Base-by-base conservation (phyloP, 257 asterid genomes). In the Nicotiana undulata region DNA sequence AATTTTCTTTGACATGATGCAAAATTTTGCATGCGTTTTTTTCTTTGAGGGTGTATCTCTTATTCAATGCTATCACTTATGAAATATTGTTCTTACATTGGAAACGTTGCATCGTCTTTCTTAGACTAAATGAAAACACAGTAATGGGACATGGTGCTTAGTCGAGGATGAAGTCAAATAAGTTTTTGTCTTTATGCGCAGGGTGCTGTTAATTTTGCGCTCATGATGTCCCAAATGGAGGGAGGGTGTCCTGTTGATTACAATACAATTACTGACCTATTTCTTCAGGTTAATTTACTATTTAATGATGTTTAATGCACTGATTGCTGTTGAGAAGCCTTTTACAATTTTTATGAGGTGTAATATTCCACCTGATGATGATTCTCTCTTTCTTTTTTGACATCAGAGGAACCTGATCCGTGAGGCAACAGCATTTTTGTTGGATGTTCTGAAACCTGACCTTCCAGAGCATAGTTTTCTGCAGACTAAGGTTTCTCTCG, bases 191-290 rank as follows among this genome's bases (percentile, higher is more conserved):
- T 72, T 67, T 84, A 66, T 88, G 40, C 83, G 80, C 87, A 96
- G 99, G 99, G 99, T 84, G 99, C 99, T 81, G 99, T 96, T 81
- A 96, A 96, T 89, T 96, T 96, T 91, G 95, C 99, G 52, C 97
- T 94, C 79, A 96, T 96, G 99, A 94, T 96, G 99, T 96, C 99
- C 77, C 99, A 96, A 92, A 96, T 96, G 99, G 99, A 96, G 86
- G 99, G 99, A 82, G 99, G 99, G 9, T 96, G 99, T 72, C 99
- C 99, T 6, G 88, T 96, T 84, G 99, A 96, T 87, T 96, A 92
- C 92, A 96, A 96, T 83, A 96, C 99, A 84, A 96, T 96, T 77
- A 94, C 98, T 0, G 99, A 96, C 89, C 97, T 96, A 78, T 96
- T 96, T 87, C 99, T 96, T 82, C 99, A 96, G 98, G 99, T 93